Evolutionary conservation across 805 yeast genomes (phyloP), one percentile per base, ranked within the genome.

Genomic region (Wickerhamia fluorescens): DNA sequence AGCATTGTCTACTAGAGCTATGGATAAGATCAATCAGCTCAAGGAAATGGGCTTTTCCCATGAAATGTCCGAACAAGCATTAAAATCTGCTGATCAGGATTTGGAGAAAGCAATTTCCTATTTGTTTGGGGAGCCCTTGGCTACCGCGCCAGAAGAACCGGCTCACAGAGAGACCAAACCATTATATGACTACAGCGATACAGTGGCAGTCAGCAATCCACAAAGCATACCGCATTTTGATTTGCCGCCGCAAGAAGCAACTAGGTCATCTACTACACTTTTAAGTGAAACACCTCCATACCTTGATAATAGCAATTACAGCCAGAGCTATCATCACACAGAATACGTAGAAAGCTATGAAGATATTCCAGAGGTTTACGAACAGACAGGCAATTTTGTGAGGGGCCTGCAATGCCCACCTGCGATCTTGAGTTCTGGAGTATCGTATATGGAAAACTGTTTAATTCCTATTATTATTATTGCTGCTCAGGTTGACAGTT

Each of bases 41-140:
- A 40, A 44, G 21, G 51, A 55, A 22, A 62, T 65, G 68, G 71
- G 70, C 21, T 58, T 64, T 47, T 30, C 53, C 26, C 44, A 40
- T 15, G 64, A 54, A 14, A 54, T 58, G 32, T 58, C 69, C 4
- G 32, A 36, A 5, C 52, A 48, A 12, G 76, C 76, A 1, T 45
- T 64, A 27, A 29, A 47, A 24, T 10, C 30, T 15, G 28, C 55
- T 8, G 41, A 48, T 31, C 53, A 58, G 27, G 47, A 60, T 27
- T 42, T 61, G 3, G 50, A 50, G 21, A 42, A 40, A 5, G 68
- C 69, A 3, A 43, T 58, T 8, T 41, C 50, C 13, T 58, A 46
- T 37, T 49, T 70, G 12, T 62, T 67, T 34, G 53, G 49, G 4
- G 60, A 55, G 16, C 51, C 19, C 28, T n/a, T n/a, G n/a, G n/a